Conservation (phyloP, 2,329 filamentous ascomycete species). For the Pseudogymnoascus pannorum region DNA sequence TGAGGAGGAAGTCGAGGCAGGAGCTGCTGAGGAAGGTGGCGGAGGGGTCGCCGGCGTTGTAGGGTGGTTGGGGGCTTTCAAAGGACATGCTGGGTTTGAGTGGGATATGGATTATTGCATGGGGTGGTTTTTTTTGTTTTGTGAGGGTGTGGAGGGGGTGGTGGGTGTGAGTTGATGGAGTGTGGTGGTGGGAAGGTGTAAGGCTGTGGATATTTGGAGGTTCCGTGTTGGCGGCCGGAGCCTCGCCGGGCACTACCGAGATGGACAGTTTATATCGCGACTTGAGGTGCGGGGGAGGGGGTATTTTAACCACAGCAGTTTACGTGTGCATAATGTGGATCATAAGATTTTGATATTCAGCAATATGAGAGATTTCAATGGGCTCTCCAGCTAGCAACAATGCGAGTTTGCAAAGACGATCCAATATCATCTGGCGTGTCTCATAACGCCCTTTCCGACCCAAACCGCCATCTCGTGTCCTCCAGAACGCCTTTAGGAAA, state of each 20-base stretch:
- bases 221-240: background rate
- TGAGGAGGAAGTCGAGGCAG: slow-evolving; percentile 88
- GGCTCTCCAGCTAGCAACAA: background rate
- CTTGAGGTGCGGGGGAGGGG: background rate
- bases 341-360: background rate
- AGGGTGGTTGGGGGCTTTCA: slow-evolving; percentile 60
- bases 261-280: background rate
- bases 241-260: slow-evolving; percentile 3
- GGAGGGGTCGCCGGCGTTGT: slow-evolving; percentile 64
- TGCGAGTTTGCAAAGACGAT: background rate
- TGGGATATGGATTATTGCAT: background rate
- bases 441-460: background rate
- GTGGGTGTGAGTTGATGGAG: background rate
- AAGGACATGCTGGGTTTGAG: slow-evolving; percentile 54
- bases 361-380: background rate
- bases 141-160: background rate
- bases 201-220: slow-evolving; percentile 6
- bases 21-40: slow-evolving; percentile 75
- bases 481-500: slow-evolving; percentile 5
- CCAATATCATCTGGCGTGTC: background rate
- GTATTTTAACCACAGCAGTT: background rate
- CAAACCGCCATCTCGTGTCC: background rate
- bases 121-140: background rate
- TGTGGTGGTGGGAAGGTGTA: background rate
- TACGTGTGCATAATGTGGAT: background rate